Base-by-base conservation (phyloP, 495 filamentous ascomycete species). In the Penicillium crystallinum region DNA sequence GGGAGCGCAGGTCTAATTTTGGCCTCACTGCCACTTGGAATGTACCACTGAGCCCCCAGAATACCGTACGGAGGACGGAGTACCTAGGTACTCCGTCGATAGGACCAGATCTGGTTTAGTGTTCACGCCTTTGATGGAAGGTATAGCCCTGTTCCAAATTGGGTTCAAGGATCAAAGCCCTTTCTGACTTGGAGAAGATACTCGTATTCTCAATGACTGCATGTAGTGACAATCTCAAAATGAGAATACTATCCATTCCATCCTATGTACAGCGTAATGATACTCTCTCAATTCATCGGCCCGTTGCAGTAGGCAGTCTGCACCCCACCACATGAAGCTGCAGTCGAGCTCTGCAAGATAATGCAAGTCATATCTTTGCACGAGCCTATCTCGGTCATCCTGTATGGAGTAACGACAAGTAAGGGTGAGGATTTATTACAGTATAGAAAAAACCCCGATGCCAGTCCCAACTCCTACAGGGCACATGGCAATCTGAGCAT, bases 331-430 rank as follows among this genome's bases (percentile, higher is more conserved):
- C 31, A 6, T 25, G 18, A 19, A 19, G 29, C 39, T 47, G 41
- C 53, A 49, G 29, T 41, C 23, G 37, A 39, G 35, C 15, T 48
- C 41, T 54, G 54, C 57, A 29, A 54, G 57, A 60, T 52, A 39
- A 47, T 50, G 50, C 50, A 42, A 15, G 37, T 23, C 10, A 41
- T 47, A 58, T 50, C 48, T 50, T 40, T 17, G 37, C 37, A 42
- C 38, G 37, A 50, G 48, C 15, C 11, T 10, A 3, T n/a, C 38
- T 4, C 11, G 6, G 22, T n/a, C n/a, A 38, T 11, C 4, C 15
- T 6, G 23, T 9, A n/a, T n/a, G n/a, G n/a, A n/a, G 46, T 29
- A 35, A 31, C 14, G 15, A 6, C 17, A 43, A 52, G 40, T 22
- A 45, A 52, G 49, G 49, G 29, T 4, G 4, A 5, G 22, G 35